Percentiles rank a stretch among this genome's conserved stretches.
phyloP scores from a whole-genome alignment of 2,329 filamentous ascomycete species.

The Fusarium beomiforme region DNA sequence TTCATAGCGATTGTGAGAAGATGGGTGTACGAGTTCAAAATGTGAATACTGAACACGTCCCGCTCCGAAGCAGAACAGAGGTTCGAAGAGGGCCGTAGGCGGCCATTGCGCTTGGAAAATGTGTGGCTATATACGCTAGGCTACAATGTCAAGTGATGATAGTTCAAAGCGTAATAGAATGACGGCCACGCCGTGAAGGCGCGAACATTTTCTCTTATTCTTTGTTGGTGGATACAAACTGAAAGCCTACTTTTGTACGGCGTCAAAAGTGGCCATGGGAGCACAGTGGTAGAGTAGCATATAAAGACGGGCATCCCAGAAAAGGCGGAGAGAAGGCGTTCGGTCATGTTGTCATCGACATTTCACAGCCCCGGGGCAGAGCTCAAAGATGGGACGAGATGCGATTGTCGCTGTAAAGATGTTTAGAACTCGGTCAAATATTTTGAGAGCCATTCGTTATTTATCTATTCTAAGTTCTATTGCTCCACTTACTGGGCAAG shows the following conservation, averaged over 20 bases:
- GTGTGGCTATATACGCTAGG: accelerated
- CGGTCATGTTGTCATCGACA: too few relatives aligned
- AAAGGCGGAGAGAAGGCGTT: too few relatives aligned
- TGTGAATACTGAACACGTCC: accelerated
- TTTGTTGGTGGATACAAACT: too few relatives aligned
- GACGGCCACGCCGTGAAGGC: accelerated
- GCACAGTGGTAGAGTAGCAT: background rate
- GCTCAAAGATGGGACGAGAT: accelerated
- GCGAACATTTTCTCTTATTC: too few relatives aligned
- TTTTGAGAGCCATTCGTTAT: background rate
- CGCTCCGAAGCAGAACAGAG: background rate
- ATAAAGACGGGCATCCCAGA: too few relatives aligned
- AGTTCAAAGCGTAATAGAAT: background rate
- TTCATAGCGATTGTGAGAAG: background rate
- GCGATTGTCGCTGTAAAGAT: background rate
- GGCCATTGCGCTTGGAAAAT: accelerated
- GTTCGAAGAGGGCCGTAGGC: accelerated
- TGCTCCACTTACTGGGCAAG: background rate
- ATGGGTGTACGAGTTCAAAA: background rate
- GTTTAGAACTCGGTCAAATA: background rate
- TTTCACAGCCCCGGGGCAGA: too few relatives aligned
- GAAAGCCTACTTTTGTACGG: too few relatives aligned
- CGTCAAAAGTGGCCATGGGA: background rate
- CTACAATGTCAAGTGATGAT: background rate
- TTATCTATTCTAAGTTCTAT: background rate